phyloP scores from a whole-genome alignment of 129 eudicot genomes.

The Silybum marianum region DNA sequence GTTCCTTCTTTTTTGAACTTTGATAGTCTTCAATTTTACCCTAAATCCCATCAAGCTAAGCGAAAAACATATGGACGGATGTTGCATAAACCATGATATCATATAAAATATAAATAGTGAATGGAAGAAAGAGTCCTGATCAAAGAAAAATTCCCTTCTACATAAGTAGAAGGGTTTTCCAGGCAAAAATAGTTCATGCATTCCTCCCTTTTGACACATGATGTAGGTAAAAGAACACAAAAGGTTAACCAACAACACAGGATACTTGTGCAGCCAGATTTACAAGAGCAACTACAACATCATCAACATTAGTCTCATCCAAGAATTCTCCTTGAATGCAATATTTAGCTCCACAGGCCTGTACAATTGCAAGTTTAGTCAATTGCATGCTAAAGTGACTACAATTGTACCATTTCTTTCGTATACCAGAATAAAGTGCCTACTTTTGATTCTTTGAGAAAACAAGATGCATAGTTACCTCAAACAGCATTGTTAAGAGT shows the following conservation, averaged over 20 bases:
- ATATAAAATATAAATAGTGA: neutral
- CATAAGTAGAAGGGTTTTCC: neutral
- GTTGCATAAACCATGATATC: neutral
- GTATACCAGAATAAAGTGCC: neutral
- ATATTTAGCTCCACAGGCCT: conserved; percentile 93
- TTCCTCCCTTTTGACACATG: neutral
- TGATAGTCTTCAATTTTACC: conserved; percentile 95
- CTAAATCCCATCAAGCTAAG: conserved; percentile 58
- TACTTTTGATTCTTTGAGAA: neutral
- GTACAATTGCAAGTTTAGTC: conserved; percentile 27
- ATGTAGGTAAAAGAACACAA: neutral
- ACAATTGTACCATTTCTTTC: neutral
- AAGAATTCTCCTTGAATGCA: conserved; percentile 63
- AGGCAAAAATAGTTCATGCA: neutral
- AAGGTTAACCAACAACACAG: conserved; percentile 13
- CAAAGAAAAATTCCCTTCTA: neutral
- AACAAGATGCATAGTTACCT: conserved; percentile 47
- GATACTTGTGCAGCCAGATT: conserved; percentile 83
- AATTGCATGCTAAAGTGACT: conserved; percentile 21
- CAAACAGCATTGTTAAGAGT: conserved; percentile 81
- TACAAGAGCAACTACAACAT: conserved; percentile 91
- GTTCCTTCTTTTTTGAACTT: conserved; percentile 81
- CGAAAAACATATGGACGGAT: conserved; percentile 24
- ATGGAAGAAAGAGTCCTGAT: neutral
- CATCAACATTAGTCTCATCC: conserved; percentile 87